Conservation (phyloP, 78 protist genomes). For the Mantamonas sphyraenae region DNA sequence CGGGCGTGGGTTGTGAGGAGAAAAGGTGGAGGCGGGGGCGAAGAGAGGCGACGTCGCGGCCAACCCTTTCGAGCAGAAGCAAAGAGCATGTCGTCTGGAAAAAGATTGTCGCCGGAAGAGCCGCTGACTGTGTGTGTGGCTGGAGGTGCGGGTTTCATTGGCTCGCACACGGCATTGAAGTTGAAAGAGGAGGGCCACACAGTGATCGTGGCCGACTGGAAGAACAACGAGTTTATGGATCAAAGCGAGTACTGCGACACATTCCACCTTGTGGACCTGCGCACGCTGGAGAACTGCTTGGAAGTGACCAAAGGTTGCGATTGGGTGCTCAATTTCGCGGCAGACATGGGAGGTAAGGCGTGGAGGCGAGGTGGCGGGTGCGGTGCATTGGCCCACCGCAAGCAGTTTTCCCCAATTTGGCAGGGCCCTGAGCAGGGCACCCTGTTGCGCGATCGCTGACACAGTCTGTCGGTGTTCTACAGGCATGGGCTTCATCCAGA, state of each 20-base stretch:
- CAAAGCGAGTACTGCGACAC: slow-evolving; percentile 69
- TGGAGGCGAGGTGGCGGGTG: too few species aligned
- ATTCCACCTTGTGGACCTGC: slow-evolving; percentile 58
- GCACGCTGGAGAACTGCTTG: slow-evolving; percentile 31
- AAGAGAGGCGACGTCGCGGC: too few species aligned
- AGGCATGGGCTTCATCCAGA: slow-evolving; percentile 87
- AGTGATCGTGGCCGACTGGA: slow-evolving; percentile 69
- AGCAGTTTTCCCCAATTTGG: too few species aligned
- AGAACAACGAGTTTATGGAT: slow-evolving; percentile 57
- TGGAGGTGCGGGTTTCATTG: slow-evolving; percentile 85
- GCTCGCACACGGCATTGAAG: slow-evolving; percentile 61
- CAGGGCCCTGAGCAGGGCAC: too few species aligned
- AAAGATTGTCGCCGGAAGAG: not conserved
- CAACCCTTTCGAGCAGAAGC: too few species aligned
- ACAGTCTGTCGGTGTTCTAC: too few species aligned
- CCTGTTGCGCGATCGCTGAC: too few species aligned
- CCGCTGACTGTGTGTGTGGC: slow-evolving; percentile 2
- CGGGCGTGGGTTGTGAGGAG: too few species aligned
- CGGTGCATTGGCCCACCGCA: too few species aligned
- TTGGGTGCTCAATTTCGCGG: slow-evolving; percentile 61
- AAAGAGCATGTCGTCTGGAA: too few species aligned
- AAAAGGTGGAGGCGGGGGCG: too few species aligned
- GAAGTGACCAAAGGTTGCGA: slow-evolving; percentile 49
- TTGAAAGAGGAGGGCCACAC: slow-evolving; percentile 54
- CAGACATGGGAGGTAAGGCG: slow-evolving; percentile 75